Evolutionary conservation across 441 rosid species (phyloP), one percentile per base, ranked within the genome.

Genomic region (Cnidoscolus chayamansa): DNA sequence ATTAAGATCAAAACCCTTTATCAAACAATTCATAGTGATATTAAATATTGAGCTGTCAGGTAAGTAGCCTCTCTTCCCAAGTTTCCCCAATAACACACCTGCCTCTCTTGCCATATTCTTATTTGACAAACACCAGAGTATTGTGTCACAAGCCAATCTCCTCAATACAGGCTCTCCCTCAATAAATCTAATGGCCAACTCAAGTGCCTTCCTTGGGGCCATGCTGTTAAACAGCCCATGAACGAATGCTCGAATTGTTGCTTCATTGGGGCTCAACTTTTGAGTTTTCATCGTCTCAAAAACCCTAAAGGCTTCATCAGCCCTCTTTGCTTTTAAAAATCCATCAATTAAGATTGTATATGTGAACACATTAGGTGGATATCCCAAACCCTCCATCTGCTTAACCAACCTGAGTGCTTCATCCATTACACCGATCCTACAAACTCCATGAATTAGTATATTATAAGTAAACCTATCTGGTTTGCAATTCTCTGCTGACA

Each of bases 381-480:
- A 82, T 68, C 98, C 93, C 61, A 77, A 65, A 4, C 77, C 80
- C 73, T 91, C 97, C 97, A 94, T 90, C 83, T 91, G 98, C 71
- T 87, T 94, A 45, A 89, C 85, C 79, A 94, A 78, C 25, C 96
- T 87, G 72, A 89, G 77, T 1, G 91, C 98, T 80, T 94, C 98
- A 59, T 91, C 95, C 74, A 91, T 77, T 61, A 94, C 87, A 51
- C 97, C 96, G 3, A 77, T 80, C 82, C 73, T 84, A 76, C 96
- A 91, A 72, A 91, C 95, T 63, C 98, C 98, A 80, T 94, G 91
- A 45, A 90, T 80, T 60, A 91, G 97, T 71, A 88, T 88, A 64
- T 94, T 94, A 74, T 94, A 91, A 7, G 98, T 94, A 78, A 94
- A 91, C 80, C 90, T 82, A 78, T 91, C 97, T 0, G 97, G 95